phyloP scores from a whole-genome alignment of 2,329 filamentous ascomycete species.

The Aspergillus alliaceus region DNA sequence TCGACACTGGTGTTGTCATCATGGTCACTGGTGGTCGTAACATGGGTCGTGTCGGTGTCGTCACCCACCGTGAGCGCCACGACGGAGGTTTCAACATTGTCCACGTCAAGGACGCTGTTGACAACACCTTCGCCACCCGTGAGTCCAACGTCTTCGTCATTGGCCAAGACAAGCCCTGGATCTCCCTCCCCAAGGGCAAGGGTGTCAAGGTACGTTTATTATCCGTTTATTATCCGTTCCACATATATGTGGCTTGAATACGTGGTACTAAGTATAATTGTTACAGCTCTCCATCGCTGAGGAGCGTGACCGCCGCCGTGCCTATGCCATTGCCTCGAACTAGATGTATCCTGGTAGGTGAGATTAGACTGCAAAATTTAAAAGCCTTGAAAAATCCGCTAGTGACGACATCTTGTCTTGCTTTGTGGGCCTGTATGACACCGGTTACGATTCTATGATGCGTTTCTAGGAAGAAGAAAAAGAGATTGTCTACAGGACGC shows the following conservation, averaged over 20 bases:
- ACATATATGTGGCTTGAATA: too few species aligned
- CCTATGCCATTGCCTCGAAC: slow-evolving; percentile 57
- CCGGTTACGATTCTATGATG: slow-evolving; percentile 26
- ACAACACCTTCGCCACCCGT: slow-evolving; percentile 99
- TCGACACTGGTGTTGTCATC: slow-evolving; percentile 96
- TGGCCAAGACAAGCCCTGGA: slow-evolving; percentile 97
- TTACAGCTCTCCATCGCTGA: slow-evolving; percentile 86
- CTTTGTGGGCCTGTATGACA: slow-evolving; percentile 37
- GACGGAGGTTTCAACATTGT: slow-evolving; percentile 99
- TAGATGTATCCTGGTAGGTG: slow-evolving; percentile 37
- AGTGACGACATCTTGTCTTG: slow-evolving; percentile 39
- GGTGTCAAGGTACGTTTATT: slow-evolving; percentile 75
- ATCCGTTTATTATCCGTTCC: too few species aligned
- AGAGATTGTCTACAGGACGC: slow-evolving; percentile 17
- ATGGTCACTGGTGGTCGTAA: slow-evolving; percentile 99
- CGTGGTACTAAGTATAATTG: too few species aligned
- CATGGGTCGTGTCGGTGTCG: slow-evolving; percentile 99
- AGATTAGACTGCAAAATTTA: slow-evolving; percentile 22
- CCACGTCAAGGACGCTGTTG: slow-evolving; percentile 99
- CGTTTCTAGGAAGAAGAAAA: slow-evolving; percentile 20
- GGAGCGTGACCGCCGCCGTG: slow-evolving; percentile 97
- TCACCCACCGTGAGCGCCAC: slow-evolving; percentile 99
- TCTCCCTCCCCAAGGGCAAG: slow-evolving; percentile 99
- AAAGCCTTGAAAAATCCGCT: slow-evolving; percentile 31
- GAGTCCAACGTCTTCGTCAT: slow-evolving; percentile 99